A percentile compares a stretch with the other conserved stretches of the same genome.
Evolutionary conservation across 106 monocot species (phyloP).

Genomic region (Dendrobium nobile): DNA sequence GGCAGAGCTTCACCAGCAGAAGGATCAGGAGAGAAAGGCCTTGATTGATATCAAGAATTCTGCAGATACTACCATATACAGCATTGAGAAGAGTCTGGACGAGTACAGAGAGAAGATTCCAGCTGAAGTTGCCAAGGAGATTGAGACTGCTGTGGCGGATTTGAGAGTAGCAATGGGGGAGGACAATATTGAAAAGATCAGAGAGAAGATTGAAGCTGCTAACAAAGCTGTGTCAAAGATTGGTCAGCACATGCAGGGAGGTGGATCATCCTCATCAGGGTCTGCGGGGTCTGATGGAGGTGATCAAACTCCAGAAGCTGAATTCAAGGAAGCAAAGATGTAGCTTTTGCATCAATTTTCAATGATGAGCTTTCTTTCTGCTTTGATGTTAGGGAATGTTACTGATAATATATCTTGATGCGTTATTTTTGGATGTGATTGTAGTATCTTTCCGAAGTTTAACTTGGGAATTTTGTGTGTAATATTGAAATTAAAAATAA

Average conservation of each 20-base stretch:
- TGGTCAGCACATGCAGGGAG: slow-evolving; percentile 46
- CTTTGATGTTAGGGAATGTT: neutral
- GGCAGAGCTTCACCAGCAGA: slow-evolving; percentile 53
- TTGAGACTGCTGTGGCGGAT: slow-evolving; percentile 45
- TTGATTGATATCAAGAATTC: slow-evolving; percentile 52
- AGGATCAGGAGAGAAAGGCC: slow-evolving; percentile 58
- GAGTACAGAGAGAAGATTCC: slow-evolving; percentile 63
- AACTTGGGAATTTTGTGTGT: neutral
- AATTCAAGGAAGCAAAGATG: slow-evolving; percentile 46
- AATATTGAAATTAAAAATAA: too few species aligned
- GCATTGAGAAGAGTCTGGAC: slow-evolving; percentile 57
- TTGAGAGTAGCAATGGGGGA: slow-evolving; percentile 34
- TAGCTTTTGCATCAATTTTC: neutral
- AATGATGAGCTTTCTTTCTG: neutral
- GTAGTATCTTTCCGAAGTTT: neutral
- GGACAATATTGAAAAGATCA: slow-evolving; percentile 44
- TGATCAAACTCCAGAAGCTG: slow-evolving; percentile 50
- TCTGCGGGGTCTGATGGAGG: neutral
- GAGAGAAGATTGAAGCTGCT: slow-evolving; percentile 48
- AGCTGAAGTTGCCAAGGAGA: slow-evolving; percentile 39
- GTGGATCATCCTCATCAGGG: slow-evolving; percentile 2
- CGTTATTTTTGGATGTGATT: neutral
- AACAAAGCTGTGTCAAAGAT: slow-evolving; percentile 64
- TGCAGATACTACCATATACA: slow-evolving; percentile 61
- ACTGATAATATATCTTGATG: neutral